Evolutionary conservation across 1,284 basidiomycete species (phyloP).

Genomic region (Cutaneotrichosporon sp.): DNA sequence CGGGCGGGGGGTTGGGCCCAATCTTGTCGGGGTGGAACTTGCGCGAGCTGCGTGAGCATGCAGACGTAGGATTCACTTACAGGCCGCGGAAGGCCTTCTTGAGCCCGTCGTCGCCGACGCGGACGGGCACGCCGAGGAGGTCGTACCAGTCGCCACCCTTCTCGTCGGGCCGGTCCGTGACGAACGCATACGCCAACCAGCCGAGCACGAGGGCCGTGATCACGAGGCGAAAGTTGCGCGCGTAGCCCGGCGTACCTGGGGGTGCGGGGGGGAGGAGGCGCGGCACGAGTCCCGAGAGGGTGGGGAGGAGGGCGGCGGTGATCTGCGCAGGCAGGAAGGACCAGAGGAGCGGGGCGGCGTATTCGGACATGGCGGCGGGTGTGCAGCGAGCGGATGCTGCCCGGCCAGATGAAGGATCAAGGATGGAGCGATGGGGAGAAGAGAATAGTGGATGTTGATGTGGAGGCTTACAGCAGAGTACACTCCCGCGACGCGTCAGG

Average conservation of each 20-base stretch:
- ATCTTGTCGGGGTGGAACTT: slow-evolving; percentile 76
- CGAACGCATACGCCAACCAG: slow-evolving; percentile 68
- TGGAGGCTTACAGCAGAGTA: no score
- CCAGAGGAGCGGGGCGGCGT: slow-evolving; percentile 37
- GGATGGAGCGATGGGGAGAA: not conserved
- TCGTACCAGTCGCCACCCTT: slow-evolving; percentile 67
- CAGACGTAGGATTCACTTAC: no score
- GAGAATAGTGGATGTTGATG: not conserved
- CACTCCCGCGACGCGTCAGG: not conserved
- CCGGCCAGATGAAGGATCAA: no score
- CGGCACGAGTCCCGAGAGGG: slow-evolving; percentile 29
- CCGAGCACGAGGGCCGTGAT: slow-evolving; percentile 59
- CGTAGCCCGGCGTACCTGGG: slow-evolving; percentile 28
- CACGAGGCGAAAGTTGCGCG: slow-evolving; percentile 34
- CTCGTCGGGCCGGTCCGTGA: slow-evolving; percentile 59
- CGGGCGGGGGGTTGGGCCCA: slow-evolving; percentile 61
- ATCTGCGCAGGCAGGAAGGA: slow-evolving; percentile 40
- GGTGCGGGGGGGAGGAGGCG: slow-evolving; percentile 36
- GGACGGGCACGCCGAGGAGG: slow-evolving; percentile 64
- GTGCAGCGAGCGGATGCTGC: not conserved
- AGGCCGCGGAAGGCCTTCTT: slow-evolving; percentile 73
- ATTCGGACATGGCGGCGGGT: slow-evolving; percentile 9
- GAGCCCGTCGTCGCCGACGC: slow-evolving; percentile 66
- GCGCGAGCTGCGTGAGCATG: slow-evolving; percentile 64
- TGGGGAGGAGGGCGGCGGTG: slow-evolving; percentile 35